phyloP scores from a whole-genome alignment of 23 red algal species.

The Agarophyton chilense region DNA sequence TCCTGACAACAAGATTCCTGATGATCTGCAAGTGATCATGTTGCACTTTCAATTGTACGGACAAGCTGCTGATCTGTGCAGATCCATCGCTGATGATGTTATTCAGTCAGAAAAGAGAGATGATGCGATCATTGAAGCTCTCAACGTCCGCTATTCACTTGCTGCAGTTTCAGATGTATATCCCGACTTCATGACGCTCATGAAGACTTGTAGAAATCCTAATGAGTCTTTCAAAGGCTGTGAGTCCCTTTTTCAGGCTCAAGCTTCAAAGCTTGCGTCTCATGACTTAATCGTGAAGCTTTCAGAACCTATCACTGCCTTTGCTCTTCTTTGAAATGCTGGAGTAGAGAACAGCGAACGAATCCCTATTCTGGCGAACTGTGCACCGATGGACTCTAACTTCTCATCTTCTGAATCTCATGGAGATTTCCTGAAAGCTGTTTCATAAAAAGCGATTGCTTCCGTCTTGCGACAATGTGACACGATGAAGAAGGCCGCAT shows the following conservation, averaged over 20 bases:
- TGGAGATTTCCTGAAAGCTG: background rate
- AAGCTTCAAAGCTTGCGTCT: constrained; percentile 5
- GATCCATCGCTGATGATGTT: background rate
- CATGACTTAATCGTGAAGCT: background rate
- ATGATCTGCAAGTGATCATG: background rate
- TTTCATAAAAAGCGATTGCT: background rate
- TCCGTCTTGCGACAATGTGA: constrained; percentile 20
- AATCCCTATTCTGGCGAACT: background rate
- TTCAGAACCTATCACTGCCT: constrained; percentile 8
- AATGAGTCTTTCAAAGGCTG: constrained; percentile 25
- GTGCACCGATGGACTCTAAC: background rate
- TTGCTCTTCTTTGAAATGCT: background rate
- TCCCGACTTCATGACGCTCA: background rate
- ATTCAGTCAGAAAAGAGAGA: background rate
- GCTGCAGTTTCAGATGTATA: constrained; percentile 23
- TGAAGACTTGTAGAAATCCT: background rate
- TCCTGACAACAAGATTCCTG: background rate
- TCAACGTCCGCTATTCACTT: background rate
- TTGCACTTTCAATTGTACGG: constrained; percentile 16
- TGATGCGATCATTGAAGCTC: background rate
- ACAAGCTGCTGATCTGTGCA: background rate
- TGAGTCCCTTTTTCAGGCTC: constrained; percentile 20
- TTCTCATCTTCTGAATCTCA: background rate
- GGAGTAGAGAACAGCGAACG: background rate
- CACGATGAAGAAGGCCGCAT: background rate